Percentiles rank a stretch among this genome's conserved stretches.
Evolutionary conservation across 352 stramenopile genomes (phyloP).

Genomic region (Pythium apleroticum): DNA sequence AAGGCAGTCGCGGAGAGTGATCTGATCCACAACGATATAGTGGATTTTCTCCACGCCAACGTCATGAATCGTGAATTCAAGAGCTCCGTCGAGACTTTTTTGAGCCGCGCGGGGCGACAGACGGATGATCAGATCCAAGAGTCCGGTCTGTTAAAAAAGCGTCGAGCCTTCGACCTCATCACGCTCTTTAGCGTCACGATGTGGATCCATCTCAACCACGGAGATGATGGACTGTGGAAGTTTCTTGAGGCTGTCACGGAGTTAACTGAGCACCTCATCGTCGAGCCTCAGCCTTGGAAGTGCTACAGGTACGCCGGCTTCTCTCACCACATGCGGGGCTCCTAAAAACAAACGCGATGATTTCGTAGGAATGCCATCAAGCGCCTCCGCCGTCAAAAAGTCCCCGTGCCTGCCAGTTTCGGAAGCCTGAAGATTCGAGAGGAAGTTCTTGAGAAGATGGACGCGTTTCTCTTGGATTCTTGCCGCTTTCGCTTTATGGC

Average conservation of each 20-base stretch:
- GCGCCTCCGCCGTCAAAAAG: slow-evolving; percentile 52
- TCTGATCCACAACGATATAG: slow-evolving; percentile 26
- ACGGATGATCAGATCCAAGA: neutral
- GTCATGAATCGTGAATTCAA: slow-evolving; percentile 53
- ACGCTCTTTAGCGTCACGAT: slow-evolving; percentile 87
- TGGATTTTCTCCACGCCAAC: slow-evolving; percentile 61
- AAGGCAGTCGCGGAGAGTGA: slow-evolving; percentile 35
- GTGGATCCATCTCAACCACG: slow-evolving; percentile 88
- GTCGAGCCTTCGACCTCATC: slow-evolving; percentile 53
- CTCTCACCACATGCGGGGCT: neutral
- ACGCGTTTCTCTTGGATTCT: slow-evolving; percentile 53
- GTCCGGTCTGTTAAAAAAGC: neutral
- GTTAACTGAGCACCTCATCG: slow-evolving; percentile 67
- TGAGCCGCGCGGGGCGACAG: slow-evolving; percentile 40
- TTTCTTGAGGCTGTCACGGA: slow-evolving; percentile 65
- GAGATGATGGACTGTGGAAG: slow-evolving; percentile 73
- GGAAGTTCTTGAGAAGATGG: slow-evolving; percentile 67
- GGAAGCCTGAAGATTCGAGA: slow-evolving; percentile 53
- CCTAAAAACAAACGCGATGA: neutral
- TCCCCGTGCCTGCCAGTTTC: slow-evolving; percentile 60
- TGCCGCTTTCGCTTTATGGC: slow-evolving; percentile 65
- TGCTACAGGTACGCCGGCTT: slow-evolving; percentile 61
- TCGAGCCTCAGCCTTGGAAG: slow-evolving; percentile 85
- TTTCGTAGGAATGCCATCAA: slow-evolving; percentile 60
- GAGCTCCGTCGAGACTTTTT: slow-evolving; percentile 41